Conservation (phyloP, 2,329 filamentous ascomycete species). For the Colletotrichum sp. region DNA sequence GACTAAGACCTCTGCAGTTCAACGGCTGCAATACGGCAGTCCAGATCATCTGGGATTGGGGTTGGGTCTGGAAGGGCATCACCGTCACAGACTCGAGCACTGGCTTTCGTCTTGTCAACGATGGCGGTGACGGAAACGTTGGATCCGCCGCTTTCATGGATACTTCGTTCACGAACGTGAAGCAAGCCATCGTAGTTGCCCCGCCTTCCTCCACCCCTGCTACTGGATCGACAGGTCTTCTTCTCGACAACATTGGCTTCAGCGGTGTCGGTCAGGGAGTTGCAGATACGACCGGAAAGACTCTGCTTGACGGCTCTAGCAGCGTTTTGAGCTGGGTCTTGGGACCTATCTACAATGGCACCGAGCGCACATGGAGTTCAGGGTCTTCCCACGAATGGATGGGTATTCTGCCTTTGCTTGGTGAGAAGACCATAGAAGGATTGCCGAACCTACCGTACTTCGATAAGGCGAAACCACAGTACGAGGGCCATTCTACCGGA, state of each 20-base stretch:
- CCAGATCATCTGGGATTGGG: slow-evolving; percentile 76
- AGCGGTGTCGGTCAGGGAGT: not conserved
- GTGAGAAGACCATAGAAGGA: not conserved
- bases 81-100: not conserved
- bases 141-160: not conserved
- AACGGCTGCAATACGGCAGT: slow-evolving; percentile 69
- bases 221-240: not conserved
- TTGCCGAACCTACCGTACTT: slow-evolving; percentile 37
- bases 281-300: not conserved
- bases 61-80: slow-evolving; percentile 48
- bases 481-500: slow-evolving; percentile 32
- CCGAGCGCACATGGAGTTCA: not conserved
- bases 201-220: not conserved
- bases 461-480: slow-evolving; percentile 59
- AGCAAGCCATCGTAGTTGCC: not conserved
- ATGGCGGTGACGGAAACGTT: not conserved
- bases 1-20: slow-evolving; percentile 47
- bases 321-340: not conserved
- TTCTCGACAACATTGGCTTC: not conserved
- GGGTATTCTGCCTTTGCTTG: not conserved
- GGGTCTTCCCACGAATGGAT: not conserved
- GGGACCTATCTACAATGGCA: not conserved
- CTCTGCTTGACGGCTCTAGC: not conserved
- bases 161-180: not conserved
- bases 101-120: not conserved